A percentile compares a stretch with the other conserved stretches of the same genome.
phyloP scores from a whole-genome alignment of 2,329 filamentous ascomycete genomes.

The Hypoxylon sp. region DNA sequence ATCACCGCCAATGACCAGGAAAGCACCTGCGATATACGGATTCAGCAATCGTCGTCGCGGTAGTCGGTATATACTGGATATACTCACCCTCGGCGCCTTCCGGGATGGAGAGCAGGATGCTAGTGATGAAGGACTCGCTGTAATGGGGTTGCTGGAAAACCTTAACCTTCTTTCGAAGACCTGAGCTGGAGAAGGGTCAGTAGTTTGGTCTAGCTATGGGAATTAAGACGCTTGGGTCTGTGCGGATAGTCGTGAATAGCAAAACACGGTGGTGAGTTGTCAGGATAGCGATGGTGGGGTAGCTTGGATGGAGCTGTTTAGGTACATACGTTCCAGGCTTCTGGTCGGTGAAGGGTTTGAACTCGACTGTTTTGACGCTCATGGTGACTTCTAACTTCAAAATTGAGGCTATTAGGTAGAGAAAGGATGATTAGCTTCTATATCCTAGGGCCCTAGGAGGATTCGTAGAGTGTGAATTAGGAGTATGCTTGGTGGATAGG shows the following conservation, averaged over 20 bases:
- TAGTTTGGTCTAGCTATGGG: constrained; percentile 9
- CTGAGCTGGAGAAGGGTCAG: constrained; percentile 75
- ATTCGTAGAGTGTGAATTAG: constrained; percentile 28
- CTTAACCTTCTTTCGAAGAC: constrained; percentile 98
- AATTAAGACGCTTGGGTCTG: background rate
- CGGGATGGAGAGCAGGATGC: constrained; percentile 95
- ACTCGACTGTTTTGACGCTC: constrained; percentile 81
- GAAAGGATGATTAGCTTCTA: background rate
- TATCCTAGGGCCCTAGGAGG: constrained; percentile 12
- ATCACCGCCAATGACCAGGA: constrained; percentile 97
- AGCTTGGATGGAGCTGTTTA: constrained; percentile 49
- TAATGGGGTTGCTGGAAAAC: constrained; percentile 97
- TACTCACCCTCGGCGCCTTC: constrained; percentile 84
- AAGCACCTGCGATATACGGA: constrained; percentile 66
- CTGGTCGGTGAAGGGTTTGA: constrained; percentile 93
- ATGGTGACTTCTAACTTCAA: constrained; percentile 62
- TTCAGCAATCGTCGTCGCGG: constrained; percentile 24
- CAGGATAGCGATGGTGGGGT: constrained; percentile 53
- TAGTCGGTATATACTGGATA: background rate
- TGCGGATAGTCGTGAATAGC: background rate
- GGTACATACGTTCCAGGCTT: constrained; percentile 96
- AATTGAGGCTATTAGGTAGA: constrained; percentile 3
- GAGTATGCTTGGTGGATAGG: constrained; percentile 19
- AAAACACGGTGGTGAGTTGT: constrained; percentile 11
- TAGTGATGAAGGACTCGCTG: constrained; percentile 94